Conservation (phyloP, 441 rosid genomes). For the Flueggea neowawraea region DNA sequence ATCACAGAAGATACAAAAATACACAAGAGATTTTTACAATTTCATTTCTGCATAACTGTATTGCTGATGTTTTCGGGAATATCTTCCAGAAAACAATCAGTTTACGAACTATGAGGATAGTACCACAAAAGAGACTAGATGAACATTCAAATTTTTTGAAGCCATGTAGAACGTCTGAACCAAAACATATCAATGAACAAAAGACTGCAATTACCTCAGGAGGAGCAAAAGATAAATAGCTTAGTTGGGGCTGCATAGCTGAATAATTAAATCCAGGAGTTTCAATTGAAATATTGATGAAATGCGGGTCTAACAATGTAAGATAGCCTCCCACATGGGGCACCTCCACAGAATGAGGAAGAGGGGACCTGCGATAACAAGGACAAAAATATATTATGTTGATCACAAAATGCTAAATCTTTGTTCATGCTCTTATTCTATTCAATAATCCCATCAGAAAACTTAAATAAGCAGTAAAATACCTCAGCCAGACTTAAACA, state of each 20-base stretch:
- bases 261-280: slow-evolving; percentile 39
- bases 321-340: slow-evolving; percentile 73
- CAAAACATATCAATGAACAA: background rate
- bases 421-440: background rate
- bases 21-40: too few species aligned
- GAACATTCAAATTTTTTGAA: background rate
- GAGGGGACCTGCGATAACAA: slow-evolving; percentile 48
- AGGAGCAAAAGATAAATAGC: slow-evolving; percentile 86
- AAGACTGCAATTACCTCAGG: slow-evolving; percentile 58
- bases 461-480: too few species aligned
- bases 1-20: too few species aligned
- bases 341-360: slow-evolving; percentile 49
- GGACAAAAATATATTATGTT: slow-evolving; percentile 4
- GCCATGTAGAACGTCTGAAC: background rate
- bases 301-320: slow-evolving; percentile 51
- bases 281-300: slow-evolving; percentile 35
- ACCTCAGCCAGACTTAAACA: too few species aligned
- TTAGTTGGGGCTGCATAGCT: slow-evolving; percentile 28
- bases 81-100: too few species aligned
- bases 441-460: background rate
- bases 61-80: too few species aligned
- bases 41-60: too few species aligned
- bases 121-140: background rate
- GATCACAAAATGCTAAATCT: background rate
- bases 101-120: too few species aligned